Base-by-base conservation (phyloP, 108 stramenopile genomes). In the Nitzschia sp. region DNA sequence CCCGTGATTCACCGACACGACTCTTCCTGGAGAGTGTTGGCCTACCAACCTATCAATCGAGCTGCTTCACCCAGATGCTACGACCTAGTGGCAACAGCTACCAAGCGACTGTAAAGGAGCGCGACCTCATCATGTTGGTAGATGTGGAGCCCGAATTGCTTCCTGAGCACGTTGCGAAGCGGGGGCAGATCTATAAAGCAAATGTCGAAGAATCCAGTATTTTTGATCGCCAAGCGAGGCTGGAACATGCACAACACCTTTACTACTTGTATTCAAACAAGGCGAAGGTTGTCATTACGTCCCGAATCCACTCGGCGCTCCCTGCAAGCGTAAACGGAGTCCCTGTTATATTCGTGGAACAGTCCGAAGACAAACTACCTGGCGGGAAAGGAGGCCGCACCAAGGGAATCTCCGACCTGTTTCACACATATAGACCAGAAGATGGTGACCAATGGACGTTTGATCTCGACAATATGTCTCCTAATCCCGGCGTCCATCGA, bases 271-370 rank as follows among this genome's bases (percentile, higher is more conserved):
- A 68, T 42, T 49, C 67, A 17, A 57, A 46, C n/a, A 11, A 58
- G 35, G 67, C 67, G 11, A 59, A 68, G 36, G 67, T 68, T 19
- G 29, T 68, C 18, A 55, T 68, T 59, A 68, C 67, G 32, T 68
- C 67, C 18, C 53, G 67, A 36, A 68, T 68, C 27, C 67, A 68
- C 56, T 49, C 27, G n/a, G 67, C 49, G 21, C 54, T 68, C n/a
- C 67, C 67, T 19, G 55, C 67, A 17, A 32, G 49, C 21, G 49
- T 51, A 9, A 51, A 51, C 21, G 49, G 49, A 4, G 49, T 51
- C 11, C 49, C 49, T 21, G 49, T 51, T 19, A 51, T 51, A 19
- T 51, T 51, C 21, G 49, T 51, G 4, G 49, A 51, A 19, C 58
- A 13, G 55, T 6, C 18, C 23, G 28, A 55, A 19, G 56, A 6